Base-by-base conservation (phyloP, 1,284 basidiomycete genomes). In the Sparassis latifolia region DNA sequence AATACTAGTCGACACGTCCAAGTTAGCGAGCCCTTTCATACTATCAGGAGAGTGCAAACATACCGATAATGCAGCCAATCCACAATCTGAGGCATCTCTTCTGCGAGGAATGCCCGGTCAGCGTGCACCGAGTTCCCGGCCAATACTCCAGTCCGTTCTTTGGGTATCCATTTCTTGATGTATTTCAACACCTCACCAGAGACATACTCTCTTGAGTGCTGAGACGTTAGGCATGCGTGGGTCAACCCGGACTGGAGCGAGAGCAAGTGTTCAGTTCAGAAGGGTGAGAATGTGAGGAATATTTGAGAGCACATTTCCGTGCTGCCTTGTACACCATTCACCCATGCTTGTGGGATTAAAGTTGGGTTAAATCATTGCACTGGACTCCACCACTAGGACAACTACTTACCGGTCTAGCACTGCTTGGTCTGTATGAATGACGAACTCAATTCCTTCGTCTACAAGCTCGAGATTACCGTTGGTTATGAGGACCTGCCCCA, bases 41-140 rank as follows among this genome's bases (percentile, higher is more conserved):
- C 50, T 51, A 45, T n/a, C 44, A 33, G 2, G n/a, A 10, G 28
- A 7, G 31, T 2, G 39, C 20, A 33, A 3, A n/a, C 7, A 10
- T 61, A 86, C 88, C 88, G 79, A 65, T 91, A 91, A 65, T 91
- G 88, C 44, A 91, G 71, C 78, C 83, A 86, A 42, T 89, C 76
- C 5, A 82, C 62, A 12, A 89, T 64, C 50, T 84, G 79, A 3
- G 89, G 88, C 85, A 92, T 89, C 53, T 89, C 79, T 59, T 80
- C 78, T 2, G 69, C 71, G 10, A 94, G 70, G 62, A 94, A 94
- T 2, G 69, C 66, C 51, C 80, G 75, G 65, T 94, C 91, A 1
- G 79, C 80, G 59, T 94, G 89, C 1, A 93, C 86, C 4, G 87
- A 86, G 64, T 77, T 92, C 2, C 90, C 90, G 1, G 90, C 89